Evolutionary conservation across 192 early-diverging fungal genomes (phyloP).

Genomic region (Gryganskiella cystojenkinii): DNA sequence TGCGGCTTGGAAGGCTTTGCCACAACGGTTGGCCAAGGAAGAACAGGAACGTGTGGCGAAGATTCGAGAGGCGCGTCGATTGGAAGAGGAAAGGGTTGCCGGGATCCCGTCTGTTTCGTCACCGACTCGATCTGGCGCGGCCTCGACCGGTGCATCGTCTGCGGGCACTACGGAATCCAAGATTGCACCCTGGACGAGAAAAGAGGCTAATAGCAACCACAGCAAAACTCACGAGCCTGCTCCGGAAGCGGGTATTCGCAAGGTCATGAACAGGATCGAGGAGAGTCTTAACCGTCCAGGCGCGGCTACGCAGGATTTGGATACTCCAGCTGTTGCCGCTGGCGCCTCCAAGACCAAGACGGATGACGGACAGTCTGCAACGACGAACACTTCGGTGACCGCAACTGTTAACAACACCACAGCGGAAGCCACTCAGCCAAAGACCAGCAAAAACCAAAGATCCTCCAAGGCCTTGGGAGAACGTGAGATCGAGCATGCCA

Average conservation of each 20-base stretch:
- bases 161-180: too few relatives aligned
- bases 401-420: background rate
- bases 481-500: too few relatives aligned
- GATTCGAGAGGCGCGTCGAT: constrained; percentile 5
- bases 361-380: background rate
- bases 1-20: constrained; percentile 20
- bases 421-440: background rate
- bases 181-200: too few relatives aligned
- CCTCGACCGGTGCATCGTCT: too few relatives aligned
- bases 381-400: background rate
- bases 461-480: too few relatives aligned
- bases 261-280: constrained; percentile 46
- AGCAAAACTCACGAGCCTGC: too few relatives aligned
- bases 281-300: constrained; percentile 19
- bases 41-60: constrained; percentile 6
- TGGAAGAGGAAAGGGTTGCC: constrained; percentile 3
- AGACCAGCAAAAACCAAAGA: too few relatives aligned
- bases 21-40: constrained; percentile 22
- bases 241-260: too few relatives aligned
- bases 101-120: background rate
- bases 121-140: background rate
- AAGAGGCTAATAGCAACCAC: too few relatives aligned
- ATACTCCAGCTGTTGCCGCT: too few relatives aligned
- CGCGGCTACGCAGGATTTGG: constrained; percentile 10
- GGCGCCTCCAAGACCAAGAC: background rate